These are phyloP conservation scores for Phaeosphaeriaceae sp. DNA, from an alignment of 2,329 filamentous ascomycete species.

Conservation along the genomic window DNA sequence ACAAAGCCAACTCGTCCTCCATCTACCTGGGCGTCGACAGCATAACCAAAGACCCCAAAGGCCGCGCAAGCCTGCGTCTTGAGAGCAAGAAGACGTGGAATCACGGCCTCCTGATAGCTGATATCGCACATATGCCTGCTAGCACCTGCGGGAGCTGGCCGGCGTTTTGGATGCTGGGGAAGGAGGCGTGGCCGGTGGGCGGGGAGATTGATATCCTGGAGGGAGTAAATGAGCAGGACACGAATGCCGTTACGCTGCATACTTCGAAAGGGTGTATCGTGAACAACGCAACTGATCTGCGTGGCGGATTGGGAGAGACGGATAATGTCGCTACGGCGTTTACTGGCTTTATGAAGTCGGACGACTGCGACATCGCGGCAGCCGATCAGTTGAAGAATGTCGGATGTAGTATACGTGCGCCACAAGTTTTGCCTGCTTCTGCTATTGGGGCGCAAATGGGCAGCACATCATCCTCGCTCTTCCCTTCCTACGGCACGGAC, in stretches of 20 bases:
- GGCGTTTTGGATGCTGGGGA: constrained; percentile 42
- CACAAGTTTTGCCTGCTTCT: background rate
- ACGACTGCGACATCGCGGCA: constrained; percentile 54
- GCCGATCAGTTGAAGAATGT: constrained; percentile 35
- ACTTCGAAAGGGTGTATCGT: constrained; percentile 34
- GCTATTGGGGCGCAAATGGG: background rate
- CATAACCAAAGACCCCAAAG: constrained; percentile 33
- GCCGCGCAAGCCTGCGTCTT: constrained; percentile 39
- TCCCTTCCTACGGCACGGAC: constrained; percentile 37
- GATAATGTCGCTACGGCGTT: constrained; percentile 26
- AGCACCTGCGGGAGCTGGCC: constrained; percentile 43
- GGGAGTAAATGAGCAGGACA: constrained; percentile 39
- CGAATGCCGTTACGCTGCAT: constrained; percentile 43
- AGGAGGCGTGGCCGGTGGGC: constrained; percentile 31
- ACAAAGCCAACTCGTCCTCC: constrained; percentile 13
- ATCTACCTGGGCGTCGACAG: constrained; percentile 53
- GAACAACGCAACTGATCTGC: constrained; percentile 16
- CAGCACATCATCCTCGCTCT: background rate
- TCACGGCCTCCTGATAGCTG: constrained; percentile 39
- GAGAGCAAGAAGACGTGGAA: constrained; percentile 41
- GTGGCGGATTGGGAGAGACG: background rate
- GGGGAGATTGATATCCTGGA: constrained; percentile 49
- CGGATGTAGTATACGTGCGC: constrained; percentile 38
- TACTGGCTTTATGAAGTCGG: constrained; percentile 54
- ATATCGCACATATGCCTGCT: constrained; percentile 46